phyloP scores from a whole-genome alignment of 352 stramenopile genomes.

The Phytophthora pistaciae region DNA sequence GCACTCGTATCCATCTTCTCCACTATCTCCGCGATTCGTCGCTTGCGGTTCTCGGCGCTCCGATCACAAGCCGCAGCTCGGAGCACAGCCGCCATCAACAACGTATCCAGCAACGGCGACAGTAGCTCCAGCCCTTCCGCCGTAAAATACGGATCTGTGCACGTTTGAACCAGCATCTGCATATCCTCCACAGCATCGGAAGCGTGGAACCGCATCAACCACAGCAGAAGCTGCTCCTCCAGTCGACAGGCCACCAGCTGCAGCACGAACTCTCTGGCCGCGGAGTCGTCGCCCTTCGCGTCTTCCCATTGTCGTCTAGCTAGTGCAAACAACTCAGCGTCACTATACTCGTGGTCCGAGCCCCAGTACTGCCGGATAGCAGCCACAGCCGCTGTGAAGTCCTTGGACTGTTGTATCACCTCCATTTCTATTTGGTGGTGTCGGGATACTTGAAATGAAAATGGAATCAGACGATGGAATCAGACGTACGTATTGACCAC shows the following conservation, averaged over 20 bases:
- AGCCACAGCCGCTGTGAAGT: conserved; percentile 6
- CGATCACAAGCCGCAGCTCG: conserved; percentile 28
- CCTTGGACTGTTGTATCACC: conserved; percentile 3
- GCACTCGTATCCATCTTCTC: conserved; percentile 1
- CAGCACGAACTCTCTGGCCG: conserved; percentile 26
- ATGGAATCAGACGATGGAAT: neutral
- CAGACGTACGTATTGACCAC: neutral
- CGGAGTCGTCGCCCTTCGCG: neutral
- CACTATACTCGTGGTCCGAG: neutral
- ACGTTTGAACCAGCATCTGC: conserved; percentile 16
- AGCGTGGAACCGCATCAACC: conserved; percentile 43
- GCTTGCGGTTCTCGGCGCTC: conserved; percentile 4
- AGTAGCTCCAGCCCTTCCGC: conserved; percentile 9
- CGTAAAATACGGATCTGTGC: conserved; percentile 16
- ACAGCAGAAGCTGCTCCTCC: conserved; percentile 39
- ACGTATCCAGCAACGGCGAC: conserved; percentile 11
- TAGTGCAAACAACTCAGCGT: conserved; percentile 31
- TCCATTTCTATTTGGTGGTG: too few species aligned
- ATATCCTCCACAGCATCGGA: conserved; percentile 39
- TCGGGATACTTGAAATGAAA: neutral
- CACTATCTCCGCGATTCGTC: conserved; percentile 15
- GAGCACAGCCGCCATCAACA: conserved; percentile 16
- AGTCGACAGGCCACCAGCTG: conserved; percentile 34
- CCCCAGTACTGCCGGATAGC: conserved; percentile 27
- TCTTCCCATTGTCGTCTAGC: conserved; percentile 26